phyloP scores from a whole-genome alignment of 2,329 filamentous ascomycete genomes.

The Stagonosporopsis rhizophila region DNA sequence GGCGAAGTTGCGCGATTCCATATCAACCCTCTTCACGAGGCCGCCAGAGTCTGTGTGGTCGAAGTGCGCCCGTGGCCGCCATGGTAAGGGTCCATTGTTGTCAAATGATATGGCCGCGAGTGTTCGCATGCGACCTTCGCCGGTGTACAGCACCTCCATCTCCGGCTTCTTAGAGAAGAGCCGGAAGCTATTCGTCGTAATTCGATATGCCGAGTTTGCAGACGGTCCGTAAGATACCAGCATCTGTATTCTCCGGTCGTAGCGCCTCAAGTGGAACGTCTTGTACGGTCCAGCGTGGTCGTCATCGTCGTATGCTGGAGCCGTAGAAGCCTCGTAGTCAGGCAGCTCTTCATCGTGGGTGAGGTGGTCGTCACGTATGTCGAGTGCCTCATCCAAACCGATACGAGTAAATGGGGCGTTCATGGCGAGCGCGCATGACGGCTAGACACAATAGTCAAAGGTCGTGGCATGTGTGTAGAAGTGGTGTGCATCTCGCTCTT shows the following conservation, averaged over 20 bases:
- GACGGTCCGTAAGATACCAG: slow-evolving; percentile 28
- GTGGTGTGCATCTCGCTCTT: slow-evolving; percentile 10
- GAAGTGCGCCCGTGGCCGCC: slow-evolving; percentile 44
- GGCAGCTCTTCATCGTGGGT: slow-evolving; percentile 37
- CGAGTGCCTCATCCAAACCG: slow-evolving; percentile 17
- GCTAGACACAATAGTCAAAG: slow-evolving; percentile 19
- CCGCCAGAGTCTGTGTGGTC: slow-evolving; percentile 21
- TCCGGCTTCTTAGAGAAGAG: slow-evolving; percentile 46
- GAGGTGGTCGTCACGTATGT: slow-evolving; percentile 19
- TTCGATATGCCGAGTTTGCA: slow-evolving; percentile 33
- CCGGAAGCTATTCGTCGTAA: slow-evolving; percentile 33
- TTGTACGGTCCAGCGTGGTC: slow-evolving; percentile 28
- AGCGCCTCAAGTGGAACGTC: slow-evolving; percentile 34
- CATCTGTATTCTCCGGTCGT: slow-evolving; percentile 36
- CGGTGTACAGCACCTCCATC: slow-evolving; percentile 37
- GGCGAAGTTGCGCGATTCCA: slow-evolving; percentile 43
- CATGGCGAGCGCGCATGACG: slow-evolving; percentile 25
- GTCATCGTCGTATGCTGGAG: slow-evolving; percentile 34
- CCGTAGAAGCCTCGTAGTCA: slow-evolving; percentile 31
- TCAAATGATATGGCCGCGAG: slow-evolving; percentile 39
- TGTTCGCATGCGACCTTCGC: slow-evolving; percentile 27
- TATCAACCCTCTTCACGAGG: slow-evolving; percentile 13
- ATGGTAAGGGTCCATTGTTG: slow-evolving; percentile 40
- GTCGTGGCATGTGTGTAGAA: slow-evolving; percentile 20
- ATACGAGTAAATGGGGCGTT: slow-evolving; percentile 18